Base-by-base conservation (phyloP, 2,329 filamentous ascomycete genomes). In the Drechslerella stenobrocha region DNA sequence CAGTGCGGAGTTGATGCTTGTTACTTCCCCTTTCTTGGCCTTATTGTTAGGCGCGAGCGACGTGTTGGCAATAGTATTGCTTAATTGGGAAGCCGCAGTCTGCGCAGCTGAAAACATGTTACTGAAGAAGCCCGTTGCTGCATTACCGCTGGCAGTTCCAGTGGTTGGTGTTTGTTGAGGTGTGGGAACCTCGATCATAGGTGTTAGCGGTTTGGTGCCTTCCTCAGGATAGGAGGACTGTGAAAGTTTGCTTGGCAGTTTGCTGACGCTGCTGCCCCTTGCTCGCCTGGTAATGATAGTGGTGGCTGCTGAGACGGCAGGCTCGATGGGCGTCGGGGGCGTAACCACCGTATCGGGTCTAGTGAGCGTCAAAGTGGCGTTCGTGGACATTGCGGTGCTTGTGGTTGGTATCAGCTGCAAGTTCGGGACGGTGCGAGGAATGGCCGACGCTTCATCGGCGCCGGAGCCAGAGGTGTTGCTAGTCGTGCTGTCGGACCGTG, bases 51-150 rank as follows among this genome's bases (percentile, higher is more conserved):
- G 35, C 28, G 73, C 60, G 34, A 70, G 80, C 77, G 52, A 84
- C 80, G 26, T 80, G 46, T 80, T 80, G 34, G 73, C 69, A 26
- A 81, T 78, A 30, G 77, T 79, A 75, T 85, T 91, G 48, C 84
- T 83, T 46, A 96, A 86, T 47, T 84, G 85, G 70, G 80, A 90
- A 11, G 91, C 90, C 42, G 92, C 92, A 81, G 87, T 96, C 76
- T 97, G 92, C 15, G 93, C 93, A 45, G 87, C 92, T 37, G 90
- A 92, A 70, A 98, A 84, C 74, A 98, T 88, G 23, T 89, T 91
- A 2, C 90, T 95, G 77, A 98, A 97, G 79, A 98, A 97, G 0
- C 90, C 86, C 34, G 76, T 76, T 28, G 76, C 77, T 56, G 78
- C 77, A 50, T 77, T 76, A 28, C 77, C 78, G 30, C 52, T 37